Conservation (phyloP, 2,329 filamentous ascomycete species). For the Dothideomycetidae sp. region DNA sequence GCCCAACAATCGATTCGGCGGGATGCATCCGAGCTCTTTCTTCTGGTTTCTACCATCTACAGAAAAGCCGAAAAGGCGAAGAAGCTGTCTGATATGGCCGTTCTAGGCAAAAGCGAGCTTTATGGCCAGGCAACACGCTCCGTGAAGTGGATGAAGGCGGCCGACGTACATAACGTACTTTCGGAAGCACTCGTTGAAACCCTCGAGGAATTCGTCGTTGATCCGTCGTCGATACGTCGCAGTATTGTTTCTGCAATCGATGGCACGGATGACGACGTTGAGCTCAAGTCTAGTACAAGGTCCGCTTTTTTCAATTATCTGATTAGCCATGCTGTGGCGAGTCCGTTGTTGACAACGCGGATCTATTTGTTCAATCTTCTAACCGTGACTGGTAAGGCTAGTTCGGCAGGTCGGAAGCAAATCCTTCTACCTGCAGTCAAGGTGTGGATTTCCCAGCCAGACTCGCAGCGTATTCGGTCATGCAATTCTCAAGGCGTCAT, state of each 20-base stretch:
- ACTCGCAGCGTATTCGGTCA: conserved; percentile 36
- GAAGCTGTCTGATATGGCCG: conserved; percentile 15
- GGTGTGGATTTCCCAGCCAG: conserved; percentile 48
- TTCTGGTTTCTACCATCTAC: conserved; percentile 41
- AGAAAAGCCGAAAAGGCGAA: conserved; percentile 19
- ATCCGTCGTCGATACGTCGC: conserved; percentile 54
- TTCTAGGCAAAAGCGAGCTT: conserved; percentile 49
- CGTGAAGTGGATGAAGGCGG: conserved; percentile 43
- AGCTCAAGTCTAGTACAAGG: conserved; percentile 49
- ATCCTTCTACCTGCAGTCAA: conserved; percentile 61
- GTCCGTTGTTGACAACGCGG: conserved; percentile 57
- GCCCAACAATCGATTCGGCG: conserved; percentile 60
- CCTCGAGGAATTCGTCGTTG: conserved; percentile 75
- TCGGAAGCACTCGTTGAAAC: conserved; percentile 54
- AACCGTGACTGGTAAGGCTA: conserved; percentile 56
- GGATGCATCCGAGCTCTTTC: conserved; percentile 54
- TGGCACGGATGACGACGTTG: conserved; percentile 30
- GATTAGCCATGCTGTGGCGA: conserved; percentile 54
- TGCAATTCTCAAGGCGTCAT: conserved; percentile 38
- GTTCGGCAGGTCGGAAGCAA: conserved; percentile 58
- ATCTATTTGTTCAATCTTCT: conserved; percentile 56
- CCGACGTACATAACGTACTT: conserved; percentile 47
- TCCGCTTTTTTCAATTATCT: conserved; percentile 56
- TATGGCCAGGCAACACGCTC: conserved; percentile 44
- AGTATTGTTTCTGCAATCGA: conserved; percentile 49